Evolutionary conservation across 768 basidiomycete genomes (phyloP).

Genomic region (Mycena rebaudengoi): DNA sequence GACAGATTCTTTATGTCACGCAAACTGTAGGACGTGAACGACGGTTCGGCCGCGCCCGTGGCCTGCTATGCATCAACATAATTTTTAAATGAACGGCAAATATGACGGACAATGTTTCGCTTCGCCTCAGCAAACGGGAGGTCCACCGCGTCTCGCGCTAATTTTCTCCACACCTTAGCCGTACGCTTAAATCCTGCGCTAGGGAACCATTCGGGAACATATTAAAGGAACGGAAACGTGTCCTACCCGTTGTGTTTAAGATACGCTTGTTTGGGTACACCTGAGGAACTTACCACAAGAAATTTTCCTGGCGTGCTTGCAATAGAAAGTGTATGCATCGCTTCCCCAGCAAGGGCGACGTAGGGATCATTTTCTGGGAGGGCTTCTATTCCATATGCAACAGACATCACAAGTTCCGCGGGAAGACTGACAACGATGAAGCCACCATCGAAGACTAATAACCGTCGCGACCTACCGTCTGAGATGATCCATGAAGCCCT

Average conservation of each 20-base stretch:
- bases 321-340: slow-evolving; percentile 40
- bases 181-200: slow-evolving; percentile 54
- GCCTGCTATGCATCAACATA: slow-evolving; percentile 25
- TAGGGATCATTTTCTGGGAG: slow-evolving; percentile 51
- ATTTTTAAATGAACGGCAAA: background rate
- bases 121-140: slow-evolving; percentile 48
- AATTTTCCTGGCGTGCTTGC: slow-evolving; percentile 52
- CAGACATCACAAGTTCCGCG: slow-evolving; percentile 48
- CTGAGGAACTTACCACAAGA: slow-evolving; percentile 40
- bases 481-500: slow-evolving; percentile 44
- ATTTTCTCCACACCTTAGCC: slow-evolving; percentile 42
- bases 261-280: background rate
- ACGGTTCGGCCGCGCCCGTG: slow-evolving; percentile 10
- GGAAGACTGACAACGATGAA: slow-evolving; percentile 42
- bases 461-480: slow-evolving; percentile 43
- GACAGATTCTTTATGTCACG: background rate
- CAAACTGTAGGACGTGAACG: slow-evolving; percentile 11
- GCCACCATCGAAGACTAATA: background rate
- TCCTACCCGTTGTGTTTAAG: slow-evolving; percentile 31
- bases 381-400: slow-evolving; percentile 58
- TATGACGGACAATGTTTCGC: slow-evolving; percentile 37
- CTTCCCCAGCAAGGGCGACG: slow-evolving; percentile 49
- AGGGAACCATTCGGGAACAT: slow-evolving; percentile 46
- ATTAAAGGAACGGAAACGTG: slow-evolving; percentile 43
- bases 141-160: slow-evolving; percentile 46